phyloP scores from a whole-genome alignment of 1,139 yeast genomes.

The Blastobotrys illinoisensis region DNA sequence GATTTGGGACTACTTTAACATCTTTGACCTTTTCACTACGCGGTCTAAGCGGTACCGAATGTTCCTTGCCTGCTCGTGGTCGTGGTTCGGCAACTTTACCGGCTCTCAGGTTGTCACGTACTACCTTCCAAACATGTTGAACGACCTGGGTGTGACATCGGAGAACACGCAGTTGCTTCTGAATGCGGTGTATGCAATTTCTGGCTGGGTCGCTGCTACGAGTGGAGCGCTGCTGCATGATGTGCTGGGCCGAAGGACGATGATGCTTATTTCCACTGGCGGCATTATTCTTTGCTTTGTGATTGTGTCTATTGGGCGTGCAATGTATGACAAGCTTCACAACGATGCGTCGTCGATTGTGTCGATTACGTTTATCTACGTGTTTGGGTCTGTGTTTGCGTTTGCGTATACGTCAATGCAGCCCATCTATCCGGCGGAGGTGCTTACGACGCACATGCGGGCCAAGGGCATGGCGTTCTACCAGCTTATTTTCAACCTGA shows the following conservation, averaged over 20 bases:
- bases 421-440: slow-evolving; percentile 34
- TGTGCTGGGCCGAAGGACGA: slow-evolving; percentile 18
- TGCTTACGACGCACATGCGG: slow-evolving; percentile 35
- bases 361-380: slow-evolving; percentile 31
- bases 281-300: slow-evolving; percentile 16
- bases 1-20: slow-evolving; percentile 12
- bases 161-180: slow-evolving; percentile 12
- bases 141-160: slow-evolving; percentile 11
- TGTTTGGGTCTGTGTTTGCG: slow-evolving; percentile 34
- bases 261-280: slow-evolving; percentile 15
- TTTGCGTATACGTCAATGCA: slow-evolving; percentile 24
- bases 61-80: slow-evolving; percentile 13
- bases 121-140: slow-evolving; percentile 16
- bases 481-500: slow-evolving; percentile 12
- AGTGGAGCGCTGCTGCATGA: slow-evolving; percentile 18
- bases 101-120: slow-evolving; percentile 15
- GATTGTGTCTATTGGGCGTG: slow-evolving; percentile 15
- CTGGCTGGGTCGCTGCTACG: slow-evolving; percentile 15
- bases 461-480: slow-evolving; percentile 31
- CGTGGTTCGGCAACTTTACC: slow-evolving; percentile 16
- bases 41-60: slow-evolving; percentile 13
- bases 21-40: slow-evolving; percentile 11
- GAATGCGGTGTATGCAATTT: slow-evolving; percentile 18
- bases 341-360: slow-evolving; percentile 14
- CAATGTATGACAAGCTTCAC: slow-evolving; percentile 11